phyloP scores from a whole-genome alignment of 2,329 filamentous ascomycete genomes.

The Periconia sp. region DNA sequence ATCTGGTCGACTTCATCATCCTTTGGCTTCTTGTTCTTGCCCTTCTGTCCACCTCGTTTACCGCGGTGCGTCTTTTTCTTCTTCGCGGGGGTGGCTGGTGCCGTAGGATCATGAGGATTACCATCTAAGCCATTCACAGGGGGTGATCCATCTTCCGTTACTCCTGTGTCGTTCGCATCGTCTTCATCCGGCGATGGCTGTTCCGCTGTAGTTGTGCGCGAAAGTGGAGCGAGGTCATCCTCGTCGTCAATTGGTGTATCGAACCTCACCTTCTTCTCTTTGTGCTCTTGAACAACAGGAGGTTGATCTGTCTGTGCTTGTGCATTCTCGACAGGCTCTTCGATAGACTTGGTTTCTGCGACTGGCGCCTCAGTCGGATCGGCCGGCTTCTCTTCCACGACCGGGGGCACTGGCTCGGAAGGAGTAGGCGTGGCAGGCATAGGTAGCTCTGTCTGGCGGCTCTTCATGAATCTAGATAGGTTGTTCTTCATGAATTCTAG shows the following conservation, averaged over 20 bases:
- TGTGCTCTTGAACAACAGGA: slow-evolving; percentile 20
- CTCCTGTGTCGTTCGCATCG: slow-evolving; percentile 14
- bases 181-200: slow-evolving; percentile 25
- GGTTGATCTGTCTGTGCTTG: slow-evolving; percentile 10
- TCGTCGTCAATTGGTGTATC: slow-evolving; percentile 38
- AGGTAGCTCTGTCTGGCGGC: slow-evolving; percentile 13
- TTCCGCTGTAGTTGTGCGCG: slow-evolving; percentile 41
- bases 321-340: slow-evolving; percentile 8
- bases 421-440: slow-evolving; percentile 11
- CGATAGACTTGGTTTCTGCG: slow-evolving; percentile 7
- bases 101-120: slow-evolving; percentile 26
- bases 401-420: slow-evolving; percentile 8
- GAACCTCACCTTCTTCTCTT: slow-evolving; percentile 43
- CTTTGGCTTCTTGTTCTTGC: slow-evolving; percentile 49
- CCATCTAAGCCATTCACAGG: slow-evolving; percentile 18
- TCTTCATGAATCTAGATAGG: slow-evolving; percentile 18
- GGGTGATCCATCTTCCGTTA: slow-evolving; percentile 11
- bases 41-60: slow-evolving; percentile 54
- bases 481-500: slow-evolving; percentile 22
- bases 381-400: slow-evolving; percentile 8
- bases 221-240: slow-evolving; percentile 39
- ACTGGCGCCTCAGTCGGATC: slow-evolving; percentile 2
- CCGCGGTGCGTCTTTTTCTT: slow-evolving; percentile 59
- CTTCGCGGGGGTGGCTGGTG: slow-evolving; percentile 40
- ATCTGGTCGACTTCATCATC: slow-evolving; percentile 47